Evolutionary conservation across 1,284 basidiomycete genomes (phyloP).

Genomic region (Ceratobasidium sp.): DNA sequence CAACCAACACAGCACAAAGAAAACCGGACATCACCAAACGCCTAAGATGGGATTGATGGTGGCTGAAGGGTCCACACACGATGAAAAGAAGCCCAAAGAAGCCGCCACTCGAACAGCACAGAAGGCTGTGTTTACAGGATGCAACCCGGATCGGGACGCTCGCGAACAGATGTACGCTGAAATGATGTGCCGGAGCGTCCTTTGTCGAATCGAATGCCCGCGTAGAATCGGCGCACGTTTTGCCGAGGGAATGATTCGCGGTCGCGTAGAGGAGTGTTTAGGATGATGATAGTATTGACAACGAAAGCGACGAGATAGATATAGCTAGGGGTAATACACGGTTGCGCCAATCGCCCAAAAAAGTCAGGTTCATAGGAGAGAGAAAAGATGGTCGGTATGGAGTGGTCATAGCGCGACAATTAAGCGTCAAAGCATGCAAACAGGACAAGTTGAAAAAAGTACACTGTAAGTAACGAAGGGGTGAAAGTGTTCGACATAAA

Average conservation of each 20-base stretch:
- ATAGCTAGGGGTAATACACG: constrained; percentile 16
- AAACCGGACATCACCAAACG: background rate
- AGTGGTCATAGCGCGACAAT: background rate
- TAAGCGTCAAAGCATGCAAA: background rate
- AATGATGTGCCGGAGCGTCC: too few species aligned
- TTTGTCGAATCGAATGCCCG: background rate
- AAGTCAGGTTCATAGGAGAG: background rate
- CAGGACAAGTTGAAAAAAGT: background rate
- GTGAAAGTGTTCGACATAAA: background rate
- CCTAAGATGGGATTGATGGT: constrained; percentile 6
- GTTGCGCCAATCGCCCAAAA: background rate
- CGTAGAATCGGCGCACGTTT: background rate
- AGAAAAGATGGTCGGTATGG: background rate
- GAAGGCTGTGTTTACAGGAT: background rate
- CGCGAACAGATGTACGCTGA: background rate
- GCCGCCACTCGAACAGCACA: background rate
- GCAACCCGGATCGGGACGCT: background rate
- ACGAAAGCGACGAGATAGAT: constrained; percentile 6
- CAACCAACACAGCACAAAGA: background rate
- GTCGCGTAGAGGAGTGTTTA: background rate
- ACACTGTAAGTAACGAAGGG: background rate
- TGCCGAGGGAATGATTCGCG: constrained; percentile 7
- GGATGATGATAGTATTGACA: constrained; percentile 25
- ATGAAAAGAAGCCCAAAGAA: background rate
- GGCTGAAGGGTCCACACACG: background rate